Evolutionary conservation across 257 asterid genomes (phyloP).

Genomic region (Nicotiana tomentosiformis): DNA sequence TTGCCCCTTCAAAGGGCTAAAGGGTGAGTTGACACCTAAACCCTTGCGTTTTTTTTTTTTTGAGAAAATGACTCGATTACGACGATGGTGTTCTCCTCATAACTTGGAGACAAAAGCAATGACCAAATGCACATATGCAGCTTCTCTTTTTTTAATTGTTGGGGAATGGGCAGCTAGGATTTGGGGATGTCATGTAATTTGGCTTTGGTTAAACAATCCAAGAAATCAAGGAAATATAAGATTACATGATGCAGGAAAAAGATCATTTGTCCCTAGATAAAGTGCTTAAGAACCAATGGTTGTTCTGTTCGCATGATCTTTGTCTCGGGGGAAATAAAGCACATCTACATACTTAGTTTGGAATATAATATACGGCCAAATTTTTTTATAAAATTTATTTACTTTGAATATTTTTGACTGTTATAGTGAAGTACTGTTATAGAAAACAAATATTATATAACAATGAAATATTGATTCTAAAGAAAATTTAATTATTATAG

Average conservation of each 20-base stretch:
- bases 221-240: not conserved
- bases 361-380: no score
- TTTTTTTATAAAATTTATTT: rapidly evolving
- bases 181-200: not conserved
- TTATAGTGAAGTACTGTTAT: no score
- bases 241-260: not conserved
- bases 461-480: no score
- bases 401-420: no score
- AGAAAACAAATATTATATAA: no score
- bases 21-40: not conserved
- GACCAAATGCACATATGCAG: not conserved
- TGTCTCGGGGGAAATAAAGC: no score
- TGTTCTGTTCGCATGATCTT: not conserved
- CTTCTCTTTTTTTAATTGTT: not conserved
- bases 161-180: not conserved
- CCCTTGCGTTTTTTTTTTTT: not conserved
- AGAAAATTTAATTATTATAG: no score
- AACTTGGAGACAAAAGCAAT: not conserved
- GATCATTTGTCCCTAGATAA: not conserved
- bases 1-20: not conserved
- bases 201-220: not conserved
- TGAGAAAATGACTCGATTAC: not conserved
- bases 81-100: not conserved
- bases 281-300: not conserved
- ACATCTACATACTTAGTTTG: no score